Conservation (phyloP, 495 filamentous ascomycete genomes). For the Penicillium turbatum region DNA sequence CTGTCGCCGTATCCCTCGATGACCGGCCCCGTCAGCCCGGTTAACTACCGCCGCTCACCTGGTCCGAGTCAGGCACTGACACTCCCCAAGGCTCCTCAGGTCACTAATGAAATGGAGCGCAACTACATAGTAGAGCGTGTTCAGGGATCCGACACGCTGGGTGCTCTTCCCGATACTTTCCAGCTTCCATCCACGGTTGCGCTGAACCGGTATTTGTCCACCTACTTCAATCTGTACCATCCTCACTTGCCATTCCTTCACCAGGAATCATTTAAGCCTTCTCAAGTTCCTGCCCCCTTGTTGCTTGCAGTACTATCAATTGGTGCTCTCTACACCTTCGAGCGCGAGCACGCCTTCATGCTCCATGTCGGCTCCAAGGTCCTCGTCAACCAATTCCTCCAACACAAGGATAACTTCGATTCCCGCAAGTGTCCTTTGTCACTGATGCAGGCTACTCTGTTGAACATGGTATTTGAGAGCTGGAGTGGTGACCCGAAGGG, state of each 20-base stretch:
- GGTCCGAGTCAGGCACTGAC: conserved; percentile 61
- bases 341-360: conserved; percentile 92
- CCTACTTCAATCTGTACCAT: conserved; percentile 96
- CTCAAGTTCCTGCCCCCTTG: conserved; percentile 70
- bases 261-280: conserved; percentile 82
- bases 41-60: conserved; percentile 64
- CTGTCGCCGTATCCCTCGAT: conserved; percentile 74
- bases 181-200: conserved; percentile 72
- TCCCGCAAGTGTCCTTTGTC: conserved; percentile 97
- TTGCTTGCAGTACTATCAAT: conserved; percentile 92
- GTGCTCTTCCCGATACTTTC: conserved; percentile 83
- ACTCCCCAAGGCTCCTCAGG: conserved; percentile 62
- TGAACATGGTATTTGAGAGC: conserved; percentile 99
- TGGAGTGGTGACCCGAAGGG: conserved; percentile 99
- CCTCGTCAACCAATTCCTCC: conserved; percentile 91
- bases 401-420: conserved; percentile 97
- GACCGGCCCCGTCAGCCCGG: conserved; percentile 66
- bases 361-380: conserved; percentile 98
- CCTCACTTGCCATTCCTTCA: conserved; percentile 96
- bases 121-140: conserved; percentile 82
- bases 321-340: conserved; percentile 93
- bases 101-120: conserved; percentile 71
- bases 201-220: conserved; percentile 85
- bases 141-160: conserved; percentile 69
- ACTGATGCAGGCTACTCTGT: conserved; percentile 92